phyloP scores from a whole-genome alignment of 2,329 filamentous ascomycete species.

The Epichloe festucae region DNA sequence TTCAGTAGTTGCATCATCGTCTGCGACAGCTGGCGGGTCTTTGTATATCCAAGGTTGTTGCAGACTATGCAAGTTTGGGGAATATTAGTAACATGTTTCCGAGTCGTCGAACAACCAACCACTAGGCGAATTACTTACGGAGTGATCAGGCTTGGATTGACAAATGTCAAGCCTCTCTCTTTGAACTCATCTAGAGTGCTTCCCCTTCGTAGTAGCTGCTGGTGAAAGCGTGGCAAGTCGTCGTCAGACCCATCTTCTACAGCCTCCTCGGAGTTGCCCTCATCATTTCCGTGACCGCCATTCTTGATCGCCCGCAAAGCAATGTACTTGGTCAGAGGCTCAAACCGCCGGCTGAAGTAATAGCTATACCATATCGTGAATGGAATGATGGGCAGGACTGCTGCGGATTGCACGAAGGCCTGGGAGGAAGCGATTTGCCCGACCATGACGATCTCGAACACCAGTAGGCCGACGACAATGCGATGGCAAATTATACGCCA shows the following conservation, averaged over 20 bases:
- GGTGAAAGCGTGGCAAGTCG: constrained; percentile 29
- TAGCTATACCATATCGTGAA: constrained; percentile 83
- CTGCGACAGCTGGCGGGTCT: constrained; percentile 33
- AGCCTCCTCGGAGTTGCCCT: constrained; percentile 22
- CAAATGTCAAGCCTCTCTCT: constrained; percentile 56
- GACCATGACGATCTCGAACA: constrained; percentile 86
- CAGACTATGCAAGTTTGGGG: constrained; percentile 30
- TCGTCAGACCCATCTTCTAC: constrained; percentile 24
- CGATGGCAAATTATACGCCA: constrained; percentile 97
- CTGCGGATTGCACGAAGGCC: constrained; percentile 58
- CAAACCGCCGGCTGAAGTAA: constrained; percentile 68
- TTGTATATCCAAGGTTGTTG: constrained; percentile 57
- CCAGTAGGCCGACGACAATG: constrained; percentile 68
- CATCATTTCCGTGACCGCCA: constrained; percentile 30
- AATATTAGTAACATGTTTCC: not conserved
- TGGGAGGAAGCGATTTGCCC: constrained; percentile 66
- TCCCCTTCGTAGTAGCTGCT: constrained; percentile 34
- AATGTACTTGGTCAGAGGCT: constrained; percentile 84
- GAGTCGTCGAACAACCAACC: not conserved
- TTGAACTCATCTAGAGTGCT: constrained; percentile 61
- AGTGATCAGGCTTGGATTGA: constrained; percentile 61
- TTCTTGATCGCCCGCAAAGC: constrained; percentile 73
- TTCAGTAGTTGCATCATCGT: constrained; percentile 15
- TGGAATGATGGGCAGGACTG: constrained; percentile 64
- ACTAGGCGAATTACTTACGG: constrained; percentile 39